These are phyloP conservation scores for Pelargonium cotyledonis DNA, from an alignment of 441 rosid genomes.

Conservation along the genomic window DNA sequence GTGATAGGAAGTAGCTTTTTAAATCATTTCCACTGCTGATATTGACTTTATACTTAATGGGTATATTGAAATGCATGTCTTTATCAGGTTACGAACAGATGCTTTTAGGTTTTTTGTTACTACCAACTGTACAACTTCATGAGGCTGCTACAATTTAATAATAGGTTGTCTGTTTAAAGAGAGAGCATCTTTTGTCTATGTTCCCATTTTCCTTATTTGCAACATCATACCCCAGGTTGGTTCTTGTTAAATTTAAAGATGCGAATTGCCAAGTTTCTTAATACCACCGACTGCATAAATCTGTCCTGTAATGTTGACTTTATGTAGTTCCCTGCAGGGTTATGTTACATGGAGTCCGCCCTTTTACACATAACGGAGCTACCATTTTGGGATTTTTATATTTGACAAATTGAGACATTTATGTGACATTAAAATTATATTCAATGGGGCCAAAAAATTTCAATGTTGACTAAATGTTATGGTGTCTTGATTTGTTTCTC, in stretches of 20 bases:
- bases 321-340: slow-evolving; percentile 78
- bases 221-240: slow-evolving; percentile 34
- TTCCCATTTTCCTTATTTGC: slow-evolving; percentile 13
- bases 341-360: slow-evolving; percentile 47
- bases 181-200: slow-evolving; percentile 39
- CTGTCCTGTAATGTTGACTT: slow-evolving; percentile 47
- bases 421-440: slow-evolving; percentile 6
- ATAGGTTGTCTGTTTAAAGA: slow-evolving; percentile 55
- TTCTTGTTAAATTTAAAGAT: slow-evolving; percentile 33
- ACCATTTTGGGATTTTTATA: slow-evolving; percentile 31
- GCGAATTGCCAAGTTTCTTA: slow-evolving; percentile 23
- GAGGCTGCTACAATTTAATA: slow-evolving; percentile 70
- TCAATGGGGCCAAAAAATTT: slow-evolving; percentile 7
- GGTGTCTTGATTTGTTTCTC: slow-evolving; percentile 6
- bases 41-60: slow-evolving; percentile 13
- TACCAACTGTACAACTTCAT: slow-evolving; percentile 66
- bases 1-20: neutral
- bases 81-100: slow-evolving; percentile 65
- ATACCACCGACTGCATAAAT: slow-evolving; percentile 35
- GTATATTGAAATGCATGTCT: slow-evolving; percentile 34
- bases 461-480: neutral
- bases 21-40: neutral
- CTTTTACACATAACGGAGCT: slow-evolving; percentile 51
- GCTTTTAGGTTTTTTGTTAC: slow-evolving; percentile 69
- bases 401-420: neutral